phyloP scores from a whole-genome alignment of 352 stramenopile genomes.

The Pythium dissimile region DNA sequence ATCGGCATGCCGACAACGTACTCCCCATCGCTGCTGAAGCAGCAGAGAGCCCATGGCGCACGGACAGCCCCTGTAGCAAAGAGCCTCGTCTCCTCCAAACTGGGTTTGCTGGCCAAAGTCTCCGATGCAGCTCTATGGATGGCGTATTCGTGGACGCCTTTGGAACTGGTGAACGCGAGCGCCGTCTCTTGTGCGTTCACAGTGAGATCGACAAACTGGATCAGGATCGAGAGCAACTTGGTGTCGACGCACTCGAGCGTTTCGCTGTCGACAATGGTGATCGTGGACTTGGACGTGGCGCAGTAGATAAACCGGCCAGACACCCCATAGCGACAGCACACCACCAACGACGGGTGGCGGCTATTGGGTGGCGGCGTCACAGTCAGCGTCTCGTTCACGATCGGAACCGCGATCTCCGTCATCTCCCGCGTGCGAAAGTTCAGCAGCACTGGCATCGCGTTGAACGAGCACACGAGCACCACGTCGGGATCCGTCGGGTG shows the following conservation, averaged over 20 bases:
- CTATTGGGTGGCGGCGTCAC: conserved; percentile 52
- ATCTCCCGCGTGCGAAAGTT: conserved; percentile 38
- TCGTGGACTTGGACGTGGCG: conserved; percentile 59
- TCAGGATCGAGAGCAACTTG: conserved; percentile 42
- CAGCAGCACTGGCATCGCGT: conserved; percentile 46
- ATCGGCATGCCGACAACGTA: conserved; percentile 75
- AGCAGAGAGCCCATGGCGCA: conserved; percentile 68
- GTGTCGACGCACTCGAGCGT: conserved; percentile 47
- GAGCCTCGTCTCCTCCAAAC: conserved; percentile 42
- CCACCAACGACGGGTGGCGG: conserved; percentile 48
- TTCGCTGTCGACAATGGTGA: conserved; percentile 52
- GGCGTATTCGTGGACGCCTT: conserved; percentile 70
- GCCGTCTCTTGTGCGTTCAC: conserved; percentile 49
- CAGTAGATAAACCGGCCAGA: conserved; percentile 64
- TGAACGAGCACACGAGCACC: conserved; percentile 58
- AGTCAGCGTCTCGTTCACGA: conserved; percentile 49
- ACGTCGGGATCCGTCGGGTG: conserved; percentile 54
- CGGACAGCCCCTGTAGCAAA: conserved; percentile 68
- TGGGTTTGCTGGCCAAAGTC: conserved; percentile 6
- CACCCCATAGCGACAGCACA: conserved; percentile 44
- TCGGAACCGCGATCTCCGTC: conserved; percentile 30
- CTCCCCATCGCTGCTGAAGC: conserved; percentile 57
- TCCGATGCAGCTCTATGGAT: conserved; percentile 2
- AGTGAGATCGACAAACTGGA: conserved; percentile 69
- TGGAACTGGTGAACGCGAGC: conserved; percentile 62